Base-by-base conservation (phyloP, 306 rosid species). In the Vigna angularis region DNA sequence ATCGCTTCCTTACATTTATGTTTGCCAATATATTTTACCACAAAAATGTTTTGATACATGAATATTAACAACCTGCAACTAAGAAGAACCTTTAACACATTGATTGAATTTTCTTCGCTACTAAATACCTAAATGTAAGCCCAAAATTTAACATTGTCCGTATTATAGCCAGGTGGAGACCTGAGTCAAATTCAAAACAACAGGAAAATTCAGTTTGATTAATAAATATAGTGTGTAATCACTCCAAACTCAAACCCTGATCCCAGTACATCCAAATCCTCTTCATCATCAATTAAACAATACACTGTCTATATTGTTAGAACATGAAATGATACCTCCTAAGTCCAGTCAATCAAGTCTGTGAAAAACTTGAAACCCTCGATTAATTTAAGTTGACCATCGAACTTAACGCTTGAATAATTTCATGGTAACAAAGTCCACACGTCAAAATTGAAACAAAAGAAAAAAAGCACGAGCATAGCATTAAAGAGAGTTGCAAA, bases 341-440 rank as follows among this genome's bases (percentile, higher is more conserved):
- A 38, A 20, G 59, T 51, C 59, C 34, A 51, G 36, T 24, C 22
- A 36, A 70, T 63, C 26, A 63, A 63, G 6, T 28, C 5, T 26
- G 65, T 17, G 28, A 50, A 77, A 63, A 44, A 45, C 0, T 28
- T 8, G 47, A 81, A 74, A 68, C 42, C 70, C 36, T 36, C 48
- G 38, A 22, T 58, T 11, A 10, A 69, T 32, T 62, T 6, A 28
- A 28, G 11, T 24, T 47, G n/a, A 51, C 34, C 52, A 8, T 40
- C 45, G 45, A 40, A 40, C 45, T 40, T 40, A 40, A 7, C 0
- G 11, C 45, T 34, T 55, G 49, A 18, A 34, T 9, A 11, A 62
- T 32, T 62, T 49, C 16, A 50, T 7, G 4, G 15, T 13, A 64
- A 42, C 66, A 55, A 51, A n/a, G 12, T 3, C 11, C 14, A 38